phyloP scores from a whole-genome alignment of 2,329 filamentous ascomycete genomes.

The Trichoderma endophyticum region DNA sequence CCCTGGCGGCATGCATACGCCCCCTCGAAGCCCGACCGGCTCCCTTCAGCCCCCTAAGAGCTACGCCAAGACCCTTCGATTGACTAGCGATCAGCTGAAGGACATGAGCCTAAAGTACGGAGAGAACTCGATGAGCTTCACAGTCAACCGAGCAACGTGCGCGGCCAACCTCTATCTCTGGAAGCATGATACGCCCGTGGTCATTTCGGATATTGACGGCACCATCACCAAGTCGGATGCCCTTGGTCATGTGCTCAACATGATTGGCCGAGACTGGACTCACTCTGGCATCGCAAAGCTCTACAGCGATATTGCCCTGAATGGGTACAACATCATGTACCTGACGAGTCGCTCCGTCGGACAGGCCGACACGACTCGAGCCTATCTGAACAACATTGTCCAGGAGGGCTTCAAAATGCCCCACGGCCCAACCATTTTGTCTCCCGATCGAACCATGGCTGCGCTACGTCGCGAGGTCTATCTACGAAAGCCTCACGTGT shows the following conservation, averaged over 20 bases:
- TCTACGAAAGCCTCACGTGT: constrained; percentile 92
- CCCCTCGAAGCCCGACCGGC: constrained; percentile 66
- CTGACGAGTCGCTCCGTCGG: constrained; percentile 91
- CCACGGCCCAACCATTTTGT: constrained; percentile 89
- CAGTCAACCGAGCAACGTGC: constrained; percentile 91
- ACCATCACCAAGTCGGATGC: constrained; percentile 98
- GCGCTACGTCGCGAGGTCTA: constrained; percentile 91
- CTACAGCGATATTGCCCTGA: constrained; percentile 90
- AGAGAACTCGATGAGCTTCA: constrained; percentile 93
- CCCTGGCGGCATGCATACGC: constrained; percentile 55
- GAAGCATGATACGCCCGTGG: constrained; percentile 86
- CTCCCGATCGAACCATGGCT: constrained; percentile 90
- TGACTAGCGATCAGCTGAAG: constrained; percentile 95
- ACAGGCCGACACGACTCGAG: constrained; percentile 83
- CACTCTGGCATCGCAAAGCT: constrained; percentile 95
- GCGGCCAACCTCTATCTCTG: constrained; percentile 91
- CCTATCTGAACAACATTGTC: constrained; percentile 83
- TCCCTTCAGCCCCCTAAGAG: constrained; percentile 71
- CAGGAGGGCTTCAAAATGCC: constrained; percentile 87
- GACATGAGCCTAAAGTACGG: constrained; percentile 76
- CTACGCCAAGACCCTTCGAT: constrained; percentile 91
- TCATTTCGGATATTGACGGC: constrained; percentile 97
- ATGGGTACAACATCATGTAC: constrained; percentile 99
- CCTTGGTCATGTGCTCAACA: constrained; percentile 88
- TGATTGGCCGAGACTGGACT: constrained; percentile 97